Conservation (phyloP, 805 yeast genomes). For the Kodamaea restingae region DNA sequence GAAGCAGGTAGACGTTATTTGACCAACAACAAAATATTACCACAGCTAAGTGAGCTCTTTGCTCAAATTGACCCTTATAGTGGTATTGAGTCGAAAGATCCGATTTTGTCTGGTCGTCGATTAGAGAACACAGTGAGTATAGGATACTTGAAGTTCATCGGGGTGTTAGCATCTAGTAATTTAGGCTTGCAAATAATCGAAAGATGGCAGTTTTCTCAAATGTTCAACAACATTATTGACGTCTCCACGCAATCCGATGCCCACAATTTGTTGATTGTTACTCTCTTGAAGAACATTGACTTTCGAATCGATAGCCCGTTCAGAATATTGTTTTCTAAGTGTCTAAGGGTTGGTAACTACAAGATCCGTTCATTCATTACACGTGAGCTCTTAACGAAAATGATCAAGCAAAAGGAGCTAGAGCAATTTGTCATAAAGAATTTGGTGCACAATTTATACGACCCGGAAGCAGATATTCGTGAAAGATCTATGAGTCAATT, state of each 20-base stretch:
- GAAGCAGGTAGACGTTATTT: slow-evolving; percentile 66
- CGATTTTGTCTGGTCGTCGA: slow-evolving; percentile 60
- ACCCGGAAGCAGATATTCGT: slow-evolving; percentile 33
- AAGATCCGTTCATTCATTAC: slow-evolving; percentile 57
- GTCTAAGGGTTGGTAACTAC: slow-evolving; percentile 52
- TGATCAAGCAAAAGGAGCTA: slow-evolving; percentile 34
- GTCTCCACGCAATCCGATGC: slow-evolving; percentile 29
- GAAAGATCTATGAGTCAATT: slow-evolving; percentile 19
- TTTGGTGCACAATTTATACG: slow-evolving; percentile 67
- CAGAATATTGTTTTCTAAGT: slow-evolving; percentile 60
- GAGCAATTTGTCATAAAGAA: slow-evolving; percentile 49
- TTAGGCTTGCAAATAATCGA: slow-evolving; percentile 68
- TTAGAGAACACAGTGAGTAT: slow-evolving; percentile 60
- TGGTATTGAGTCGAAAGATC: slow-evolving; percentile 69
- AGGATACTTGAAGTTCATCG: slow-evolving; percentile 79
- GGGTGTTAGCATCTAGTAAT: slow-evolving; percentile 56
- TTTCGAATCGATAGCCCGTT: slow-evolving; percentile 61
- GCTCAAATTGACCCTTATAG: slow-evolving; percentile 81
- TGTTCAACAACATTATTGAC: slow-evolving; percentile 66
- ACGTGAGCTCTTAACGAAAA: slow-evolving; percentile 40
- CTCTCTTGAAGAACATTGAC: slow-evolving; percentile 60
- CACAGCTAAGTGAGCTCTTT: slow-evolving; percentile 85
- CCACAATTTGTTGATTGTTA: slow-evolving; percentile 49
- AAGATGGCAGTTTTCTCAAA: slow-evolving; percentile 81
- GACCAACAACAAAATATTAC: slow-evolving; percentile 68